Evolutionary conservation across 2,329 filamentous ascomycete species (phyloP).

Genomic region (Alternaria alternata): DNA sequence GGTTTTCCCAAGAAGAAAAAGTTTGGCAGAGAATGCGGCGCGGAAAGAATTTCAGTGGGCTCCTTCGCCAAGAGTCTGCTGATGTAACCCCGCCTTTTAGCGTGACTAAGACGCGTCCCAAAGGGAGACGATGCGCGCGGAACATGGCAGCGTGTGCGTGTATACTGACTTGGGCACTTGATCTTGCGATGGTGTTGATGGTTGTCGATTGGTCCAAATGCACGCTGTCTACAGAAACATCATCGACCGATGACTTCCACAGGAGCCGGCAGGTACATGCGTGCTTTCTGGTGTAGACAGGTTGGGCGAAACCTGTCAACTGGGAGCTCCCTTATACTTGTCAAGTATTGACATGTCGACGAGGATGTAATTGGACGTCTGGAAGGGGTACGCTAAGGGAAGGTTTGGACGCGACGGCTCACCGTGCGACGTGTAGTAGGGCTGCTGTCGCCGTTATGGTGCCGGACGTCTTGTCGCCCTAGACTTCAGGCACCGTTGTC

Average conservation of each 20-base stretch:
- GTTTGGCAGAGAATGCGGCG: conserved; percentile 22
- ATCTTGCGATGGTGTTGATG: background rate
- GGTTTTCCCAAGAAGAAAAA: conserved; percentile 58
- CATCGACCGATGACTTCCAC: background rate
- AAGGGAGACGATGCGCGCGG: background rate
- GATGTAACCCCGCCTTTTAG: conserved; percentile 31
- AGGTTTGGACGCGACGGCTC: conserved; percentile 4
- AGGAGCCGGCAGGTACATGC: background rate
- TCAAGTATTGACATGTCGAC: background rate
- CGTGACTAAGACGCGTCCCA: conserved; percentile 21
- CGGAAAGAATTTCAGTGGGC: conserved; percentile 37
- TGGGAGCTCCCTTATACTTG: background rate
- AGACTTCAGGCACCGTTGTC: background rate
- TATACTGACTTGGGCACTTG: background rate
- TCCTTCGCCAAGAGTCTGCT: conserved; percentile 12
- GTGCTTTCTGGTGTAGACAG: background rate
- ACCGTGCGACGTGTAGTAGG: conserved; percentile 12
- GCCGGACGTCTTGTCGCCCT: conserved; percentile 10
- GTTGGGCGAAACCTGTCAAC: background rate
- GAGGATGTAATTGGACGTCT: conserved; percentile 1
- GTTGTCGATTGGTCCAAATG: background rate
- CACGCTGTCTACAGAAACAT: background rate
- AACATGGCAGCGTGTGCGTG: background rate
- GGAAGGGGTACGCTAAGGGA: conserved; percentile 6
- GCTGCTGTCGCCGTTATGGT: conserved; percentile 6